Evolutionary conservation across 345 rosid species (phyloP), one percentile per base, ranked within the genome.

Genomic region (Ceriops tagal): DNA sequence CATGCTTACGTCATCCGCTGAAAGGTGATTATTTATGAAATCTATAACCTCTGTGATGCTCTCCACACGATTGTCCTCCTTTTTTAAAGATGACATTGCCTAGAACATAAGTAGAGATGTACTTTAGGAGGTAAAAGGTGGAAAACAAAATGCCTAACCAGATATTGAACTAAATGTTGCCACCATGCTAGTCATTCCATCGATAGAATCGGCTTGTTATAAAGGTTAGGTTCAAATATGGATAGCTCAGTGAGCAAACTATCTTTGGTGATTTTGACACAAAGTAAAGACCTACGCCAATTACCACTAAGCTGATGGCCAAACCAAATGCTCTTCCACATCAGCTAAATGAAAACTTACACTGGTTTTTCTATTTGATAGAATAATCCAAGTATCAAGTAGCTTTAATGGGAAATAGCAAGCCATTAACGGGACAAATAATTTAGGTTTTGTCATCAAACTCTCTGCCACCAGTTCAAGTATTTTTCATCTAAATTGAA

Each of bases 21-120:
- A 79, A 62, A 87, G 86, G 69, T 73, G 73, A 69, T 79, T 87
- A 78, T 82, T 85, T 62, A 89, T 83, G 73, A 82, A 85, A 82
- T 87, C 88, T 43, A 89, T 87, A 73, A 79, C 86, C 53, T 85
- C 95, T 71, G 85, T 87, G 0, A 85, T 81, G 72, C 69, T 85
- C 66, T 85, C 83, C 24, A 71, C 64, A 70, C 67, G 51, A 18
- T 77, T 77, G 71, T 67, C 75, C 31, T 74, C 84, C 69, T 73
- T 78, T 53, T 70, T 80, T 47, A 86, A 63, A 49, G 79, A 79
- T 35, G 80, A 71, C 68, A 85, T 69, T 1, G 95, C 91, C 95
- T 89, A 82, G 79, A 79, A 73, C 22, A 70, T 70, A 1, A 61
- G 61, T 52, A 65, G 71, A 66, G 26, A 2, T 6, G 18, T 28